Evolutionary conservation across 2,329 filamentous ascomycete species (phyloP).

Genomic region (Penicillium sp.): DNA sequence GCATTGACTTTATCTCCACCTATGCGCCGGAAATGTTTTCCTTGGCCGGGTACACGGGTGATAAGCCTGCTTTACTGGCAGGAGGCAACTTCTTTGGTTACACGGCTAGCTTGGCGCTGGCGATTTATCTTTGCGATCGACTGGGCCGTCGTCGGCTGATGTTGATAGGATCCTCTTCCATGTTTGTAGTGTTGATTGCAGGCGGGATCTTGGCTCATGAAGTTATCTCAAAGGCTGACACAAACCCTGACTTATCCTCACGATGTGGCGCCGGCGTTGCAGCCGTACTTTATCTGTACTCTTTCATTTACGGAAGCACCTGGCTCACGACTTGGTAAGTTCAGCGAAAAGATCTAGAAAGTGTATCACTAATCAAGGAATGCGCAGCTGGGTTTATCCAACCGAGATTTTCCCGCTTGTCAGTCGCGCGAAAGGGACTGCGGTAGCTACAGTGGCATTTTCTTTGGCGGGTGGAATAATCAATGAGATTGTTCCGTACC

Average conservation of each 20-base stretch:
- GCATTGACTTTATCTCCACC: neutral
- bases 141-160: neutral
- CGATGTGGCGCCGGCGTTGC: neutral
- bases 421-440: neutral
- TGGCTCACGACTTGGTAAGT: neutral
- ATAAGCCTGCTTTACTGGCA: neutral
- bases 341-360: no score
- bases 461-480: neutral
- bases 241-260: neutral
- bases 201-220: neutral
- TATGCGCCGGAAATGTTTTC: constrained; percentile 1
- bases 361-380: neutral
- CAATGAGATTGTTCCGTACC: constrained; percentile 1
- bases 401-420: neutral
- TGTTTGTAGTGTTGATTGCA: neutral
- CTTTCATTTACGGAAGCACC: neutral
- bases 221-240: neutral
- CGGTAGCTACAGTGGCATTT: neutral
- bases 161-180: neutral
- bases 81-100: neutral
- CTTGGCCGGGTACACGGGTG: neutral
- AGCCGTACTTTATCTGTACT: neutral
- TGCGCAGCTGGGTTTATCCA: neutral
- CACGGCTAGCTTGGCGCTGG: neutral
- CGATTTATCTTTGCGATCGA: neutral